These are phyloP conservation scores for Medicago ruthenica DNA, from an alignment of 306 rosid species.

Conservation along the genomic window DNA sequence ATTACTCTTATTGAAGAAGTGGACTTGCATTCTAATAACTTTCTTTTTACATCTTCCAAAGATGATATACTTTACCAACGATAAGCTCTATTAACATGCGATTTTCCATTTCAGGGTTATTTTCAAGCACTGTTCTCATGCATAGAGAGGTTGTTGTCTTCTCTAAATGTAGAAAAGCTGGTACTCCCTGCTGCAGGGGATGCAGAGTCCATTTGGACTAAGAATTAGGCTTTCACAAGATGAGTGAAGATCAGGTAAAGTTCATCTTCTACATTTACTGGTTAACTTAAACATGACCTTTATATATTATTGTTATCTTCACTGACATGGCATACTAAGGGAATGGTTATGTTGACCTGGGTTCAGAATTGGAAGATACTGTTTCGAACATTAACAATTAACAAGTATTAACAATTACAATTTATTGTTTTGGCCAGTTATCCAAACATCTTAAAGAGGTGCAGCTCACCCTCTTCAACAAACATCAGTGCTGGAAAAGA, in stretches of 20 bases:
- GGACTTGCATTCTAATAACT: constrained; percentile 13
- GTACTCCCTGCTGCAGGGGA: constrained; percentile 99
- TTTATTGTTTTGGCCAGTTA: constrained; percentile 57
- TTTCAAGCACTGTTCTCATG: constrained; percentile 92
- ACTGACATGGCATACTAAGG: constrained; percentile 8
- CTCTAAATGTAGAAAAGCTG: constrained; percentile 86
- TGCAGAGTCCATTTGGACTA: constrained; percentile 97
- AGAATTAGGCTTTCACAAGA: constrained; percentile 83
- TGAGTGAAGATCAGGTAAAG: constrained; percentile 91
- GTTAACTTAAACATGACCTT: constrained; percentile 1
- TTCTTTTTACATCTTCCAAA: constrained; percentile 25
- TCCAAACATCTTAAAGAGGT: constrained; percentile 79
- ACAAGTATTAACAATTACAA: constrained; percentile 5
- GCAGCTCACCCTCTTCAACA: constrained; percentile 90
- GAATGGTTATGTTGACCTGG: constrained; percentile 30
- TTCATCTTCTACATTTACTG: constrained; percentile 15
- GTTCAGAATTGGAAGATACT: constrained; percentile 33
- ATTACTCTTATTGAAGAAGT: constrained; percentile 10
- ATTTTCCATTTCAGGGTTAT: constrained; percentile 68
- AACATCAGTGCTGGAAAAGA: constrained; percentile 96
- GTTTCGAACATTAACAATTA: constrained; percentile 4
- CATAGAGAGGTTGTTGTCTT: constrained; percentile 77
- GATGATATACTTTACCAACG: constrained; percentile 2
- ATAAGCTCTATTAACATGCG: constrained; percentile 30
- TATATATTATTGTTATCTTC: constrained; percentile 16